Conservation (phyloP, 441 rosid species). For the Bocquillonia castaneifolia region DNA sequence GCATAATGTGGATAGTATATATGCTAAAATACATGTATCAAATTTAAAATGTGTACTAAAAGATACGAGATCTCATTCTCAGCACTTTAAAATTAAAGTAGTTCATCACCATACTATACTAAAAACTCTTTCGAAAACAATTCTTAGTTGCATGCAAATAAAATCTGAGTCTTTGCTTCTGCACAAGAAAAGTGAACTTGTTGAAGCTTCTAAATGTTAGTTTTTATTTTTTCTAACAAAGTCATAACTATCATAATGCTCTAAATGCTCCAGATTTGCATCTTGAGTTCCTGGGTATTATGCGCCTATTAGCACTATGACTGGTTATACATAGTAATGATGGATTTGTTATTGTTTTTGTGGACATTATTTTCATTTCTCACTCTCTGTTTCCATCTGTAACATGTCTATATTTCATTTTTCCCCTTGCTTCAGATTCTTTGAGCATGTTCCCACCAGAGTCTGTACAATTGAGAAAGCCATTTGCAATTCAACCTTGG, state of each 20-base stretch:
- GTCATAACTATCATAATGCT: background rate
- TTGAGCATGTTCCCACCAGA: slow-evolving; percentile 70
- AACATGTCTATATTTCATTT: background rate
- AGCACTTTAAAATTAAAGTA: background rate
- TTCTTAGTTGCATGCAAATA: background rate
- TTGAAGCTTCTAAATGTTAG: background rate
- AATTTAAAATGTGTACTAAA: background rate
- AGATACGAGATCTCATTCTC: background rate
- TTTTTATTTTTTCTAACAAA: background rate
- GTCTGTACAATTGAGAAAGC: slow-evolving; percentile 59
- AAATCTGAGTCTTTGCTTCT: background rate
- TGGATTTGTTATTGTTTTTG: background rate
- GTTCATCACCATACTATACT: background rate
- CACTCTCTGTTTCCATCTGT: background rate
- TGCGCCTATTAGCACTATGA: background rate
- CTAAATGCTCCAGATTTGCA: background rate
- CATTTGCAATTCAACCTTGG: slow-evolving; percentile 90
- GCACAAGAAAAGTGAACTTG: background rate
- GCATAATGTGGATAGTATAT: background rate
- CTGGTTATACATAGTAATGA: background rate
- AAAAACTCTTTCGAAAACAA: background rate
- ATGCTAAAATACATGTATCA: background rate
- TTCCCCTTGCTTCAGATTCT: slow-evolving; percentile 43
- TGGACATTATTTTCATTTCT: background rate
- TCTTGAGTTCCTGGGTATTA: background rate